Percentiles rank a stretch among this genome's conserved stretches.
phyloP scores from a whole-genome alignment of 2,329 filamentous ascomycete genomes.

The Pseudogymnoascus sp. region DNA sequence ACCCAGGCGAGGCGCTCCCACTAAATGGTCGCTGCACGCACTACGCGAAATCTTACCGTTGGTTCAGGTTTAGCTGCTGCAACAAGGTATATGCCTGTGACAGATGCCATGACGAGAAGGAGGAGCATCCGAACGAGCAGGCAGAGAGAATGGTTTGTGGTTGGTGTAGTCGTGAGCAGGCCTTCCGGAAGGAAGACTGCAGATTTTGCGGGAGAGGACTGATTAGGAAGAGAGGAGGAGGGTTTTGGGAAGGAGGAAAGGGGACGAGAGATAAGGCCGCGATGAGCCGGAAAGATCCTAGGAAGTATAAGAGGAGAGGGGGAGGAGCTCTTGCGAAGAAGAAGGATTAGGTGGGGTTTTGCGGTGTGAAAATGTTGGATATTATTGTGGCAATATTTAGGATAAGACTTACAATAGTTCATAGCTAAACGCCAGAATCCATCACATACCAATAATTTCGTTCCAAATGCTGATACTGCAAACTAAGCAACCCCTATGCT shows the following conservation, averaged over 20 bases:
- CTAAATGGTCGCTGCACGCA: slow-evolving; percentile 47
- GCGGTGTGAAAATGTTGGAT: background rate
- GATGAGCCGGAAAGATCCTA: slow-evolving; percentile 71
- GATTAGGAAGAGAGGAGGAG: slow-evolving; percentile 56
- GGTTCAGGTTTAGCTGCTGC: slow-evolving; percentile 61
- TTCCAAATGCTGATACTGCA: background rate
- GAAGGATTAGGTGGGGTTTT: background rate
- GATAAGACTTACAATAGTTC: background rate
- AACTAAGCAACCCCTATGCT: background rate
- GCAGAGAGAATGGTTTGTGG: slow-evolving; percentile 79
- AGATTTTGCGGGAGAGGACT: slow-evolving; percentile 63
- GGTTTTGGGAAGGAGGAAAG: slow-evolving; percentile 84
- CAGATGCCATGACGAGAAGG: slow-evolving; percentile 54
- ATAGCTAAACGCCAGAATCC: background rate
- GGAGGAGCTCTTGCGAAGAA: slow-evolving; percentile 10
- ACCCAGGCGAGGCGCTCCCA: slow-evolving; percentile 49
- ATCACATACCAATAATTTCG: background rate
- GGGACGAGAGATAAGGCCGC: slow-evolving; percentile 63
- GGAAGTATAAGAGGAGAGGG: slow-evolving; percentile 60
- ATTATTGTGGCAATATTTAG: background rate
- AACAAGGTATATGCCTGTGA: slow-evolving; percentile 53
- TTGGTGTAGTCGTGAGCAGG: slow-evolving; percentile 72
- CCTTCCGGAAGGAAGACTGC: slow-evolving; percentile 69
- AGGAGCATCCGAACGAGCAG: slow-evolving; percentile 71
- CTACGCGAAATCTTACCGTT: slow-evolving; percentile 52